Percentiles rank a stretch among this genome's conserved stretches.
Conservation (phyloP, 2,329 filamentous ascomycete genomes). For the Fusarium sublunatum region DNA sequence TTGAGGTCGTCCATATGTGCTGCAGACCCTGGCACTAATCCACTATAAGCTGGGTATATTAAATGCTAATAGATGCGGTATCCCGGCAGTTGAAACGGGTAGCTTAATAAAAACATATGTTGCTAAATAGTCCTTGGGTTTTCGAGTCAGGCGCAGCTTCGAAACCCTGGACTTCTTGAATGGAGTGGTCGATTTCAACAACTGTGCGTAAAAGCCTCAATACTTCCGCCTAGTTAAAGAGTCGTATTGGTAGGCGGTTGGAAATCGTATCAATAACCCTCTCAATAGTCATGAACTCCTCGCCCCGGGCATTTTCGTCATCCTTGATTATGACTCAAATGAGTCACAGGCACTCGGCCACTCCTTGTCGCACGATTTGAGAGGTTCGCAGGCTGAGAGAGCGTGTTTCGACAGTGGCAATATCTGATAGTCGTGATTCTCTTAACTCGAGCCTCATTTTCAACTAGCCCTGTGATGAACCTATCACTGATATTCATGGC, state of each 20-base stretch:
- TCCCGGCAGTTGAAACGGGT: too few relatives aligned
- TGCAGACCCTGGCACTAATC: too few relatives aligned
- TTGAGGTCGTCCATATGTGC: too few relatives aligned
- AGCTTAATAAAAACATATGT: not conserved
- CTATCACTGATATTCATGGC: not conserved
- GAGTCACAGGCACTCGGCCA: conserved; percentile 16
- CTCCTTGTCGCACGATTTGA: conserved; percentile 2
- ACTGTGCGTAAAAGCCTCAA: not conserved
- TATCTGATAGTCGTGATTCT: not conserved
- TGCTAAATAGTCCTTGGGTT: not conserved
- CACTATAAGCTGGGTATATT: too few relatives aligned
- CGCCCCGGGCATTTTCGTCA: conserved; percentile 2
- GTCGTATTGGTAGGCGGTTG: not conserved
- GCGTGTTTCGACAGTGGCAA: not conserved
- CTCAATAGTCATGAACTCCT: not conserved
- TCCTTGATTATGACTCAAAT: conserved; percentile 2
- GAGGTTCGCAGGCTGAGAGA: not conserved
- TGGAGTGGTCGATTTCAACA: not conserved
- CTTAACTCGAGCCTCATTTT: not conserved
- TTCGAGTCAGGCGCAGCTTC: not conserved
- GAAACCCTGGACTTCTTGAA: not conserved
- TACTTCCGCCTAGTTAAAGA: conserved; percentile 1
- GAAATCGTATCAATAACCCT: not conserved
- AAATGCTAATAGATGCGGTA: too few relatives aligned
- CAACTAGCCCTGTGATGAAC: not conserved